Conservation (phyloP, 331 rosid species). For the Arachis monticola region DNA sequence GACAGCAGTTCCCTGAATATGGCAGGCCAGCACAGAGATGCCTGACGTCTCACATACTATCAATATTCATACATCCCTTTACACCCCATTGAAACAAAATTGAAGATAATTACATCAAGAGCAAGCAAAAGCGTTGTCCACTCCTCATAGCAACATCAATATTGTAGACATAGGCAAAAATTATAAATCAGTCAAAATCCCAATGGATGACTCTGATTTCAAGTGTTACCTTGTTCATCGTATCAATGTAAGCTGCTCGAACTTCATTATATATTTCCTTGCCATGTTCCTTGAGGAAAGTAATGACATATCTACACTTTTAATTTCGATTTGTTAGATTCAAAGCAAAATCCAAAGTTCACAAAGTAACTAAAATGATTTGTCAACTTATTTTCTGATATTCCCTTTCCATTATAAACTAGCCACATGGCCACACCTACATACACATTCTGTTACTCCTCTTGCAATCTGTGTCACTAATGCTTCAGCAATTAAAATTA, state of each 20-base stretch:
- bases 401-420: too few relatives aligned
- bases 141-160: constrained; percentile 25
- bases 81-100: background rate
- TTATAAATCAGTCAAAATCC: constrained; percentile 1
- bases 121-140: constrained; percentile 14
- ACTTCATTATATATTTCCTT: constrained; percentile 90
- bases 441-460: too few relatives aligned
- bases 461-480: too few relatives aligned
- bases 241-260: constrained; percentile 91
- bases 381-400: background rate
- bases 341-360: constrained; percentile 20
- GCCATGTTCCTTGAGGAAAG: constrained; percentile 94
- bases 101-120: constrained; percentile 7
- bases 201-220: constrained; percentile 27
- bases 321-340: constrained; percentile 42
- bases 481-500: too few relatives aligned
- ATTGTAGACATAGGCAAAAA: constrained; percentile 1
- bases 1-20: constrained; percentile 20
- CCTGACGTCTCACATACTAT: constrained; percentile 28
- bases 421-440: too few relatives aligned
- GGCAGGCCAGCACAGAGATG: constrained; percentile 29
- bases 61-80: constrained; percentile 15
- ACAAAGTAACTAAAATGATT: constrained; percentile 31
- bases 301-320: constrained; percentile 70
- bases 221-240: constrained; percentile 84